Base-by-base conservation (phyloP, 805 yeast genomes). In the Nakazawaea molendinolei region DNA sequence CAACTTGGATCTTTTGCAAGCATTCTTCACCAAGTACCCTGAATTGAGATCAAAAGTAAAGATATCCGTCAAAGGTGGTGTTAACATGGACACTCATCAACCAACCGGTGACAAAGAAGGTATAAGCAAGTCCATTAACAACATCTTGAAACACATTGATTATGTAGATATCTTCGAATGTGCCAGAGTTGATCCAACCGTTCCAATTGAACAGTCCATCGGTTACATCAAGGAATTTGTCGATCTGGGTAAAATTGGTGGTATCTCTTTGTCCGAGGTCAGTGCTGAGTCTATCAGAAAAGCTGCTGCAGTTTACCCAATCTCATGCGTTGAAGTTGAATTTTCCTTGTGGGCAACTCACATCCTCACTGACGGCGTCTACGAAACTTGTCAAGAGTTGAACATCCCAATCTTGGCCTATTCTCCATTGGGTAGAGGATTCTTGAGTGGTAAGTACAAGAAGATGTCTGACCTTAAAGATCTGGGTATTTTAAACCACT, bases 351-450 rank as follows among this genome's bases (percentile, higher is more conserved):
- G 80, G 61, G 55, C 76, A n/a, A 69, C 74, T 30, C 84, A 81
- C 12, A 70, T 79, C 25, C 50, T 76, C 29, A 40, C 53, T 3
- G 76, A 82, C 51, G 95, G 90, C 1, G 66, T 82, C 15, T 70
- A 79, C 43, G 72, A 67, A 3, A 67, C 71, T 5, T 74, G 80
- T 44, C 67, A 71, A 15, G 74, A 79, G 42, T 56, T 67, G 23
- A 65, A 65, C 12, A 71, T 87, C 38, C 81, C 92, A 10, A 63
- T 85, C 21, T 64, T 85, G 39, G 84, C 87, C 18, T 87, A 87
- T 58, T 81, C 95, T 21, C 96, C 96, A 21, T 65, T 87, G 38
- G 80, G 87, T 8, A 69, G 84, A 49, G 96, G 95, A 1, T 61
- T 79, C 42, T 65, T 87, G 37, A 78, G 90, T 3, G 95, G 92